Conservation (phyloP, 2,329 filamentous ascomycete species). For the Escovopsis sp. region DNA sequence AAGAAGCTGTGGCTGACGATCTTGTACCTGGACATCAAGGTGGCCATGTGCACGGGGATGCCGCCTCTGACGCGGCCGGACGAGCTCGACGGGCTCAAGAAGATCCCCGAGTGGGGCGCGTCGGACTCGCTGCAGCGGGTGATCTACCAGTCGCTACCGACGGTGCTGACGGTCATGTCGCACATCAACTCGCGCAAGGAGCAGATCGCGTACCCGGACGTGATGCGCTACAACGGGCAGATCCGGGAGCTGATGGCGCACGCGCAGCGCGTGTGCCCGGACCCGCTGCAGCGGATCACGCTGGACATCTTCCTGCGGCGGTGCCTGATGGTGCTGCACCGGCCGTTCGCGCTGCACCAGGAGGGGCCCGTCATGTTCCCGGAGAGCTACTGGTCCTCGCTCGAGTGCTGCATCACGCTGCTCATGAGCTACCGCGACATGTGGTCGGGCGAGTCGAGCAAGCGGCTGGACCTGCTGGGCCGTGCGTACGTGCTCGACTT, state of each 20-base stretch:
- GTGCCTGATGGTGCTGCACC: conserved; percentile 22
- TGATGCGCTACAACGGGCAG: conserved; percentile 17
- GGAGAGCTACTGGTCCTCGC: conserved; percentile 22
- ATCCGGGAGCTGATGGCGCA: conserved; percentile 20
- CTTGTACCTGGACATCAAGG: conserved; percentile 21
- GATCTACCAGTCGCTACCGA: conserved; percentile 17
- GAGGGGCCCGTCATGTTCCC: conserved; percentile 19
- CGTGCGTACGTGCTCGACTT: conserved; percentile 21
- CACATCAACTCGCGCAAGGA: conserved; percentile 19
- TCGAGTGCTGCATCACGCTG: conserved; percentile 22
- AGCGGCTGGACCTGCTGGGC: conserved; percentile 18
- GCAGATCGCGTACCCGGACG: conserved; percentile 19
- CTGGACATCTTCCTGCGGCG: conserved; percentile 21
- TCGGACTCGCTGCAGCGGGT: conserved; percentile 19
- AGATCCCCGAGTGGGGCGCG: conserved; percentile 13
- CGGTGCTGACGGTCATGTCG: conserved; percentile 16
- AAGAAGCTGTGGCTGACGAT: conserved; percentile 22
- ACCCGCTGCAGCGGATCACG: conserved; percentile 18
- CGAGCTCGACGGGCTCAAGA: conserved; percentile 14
- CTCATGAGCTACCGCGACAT: conserved; percentile 22
- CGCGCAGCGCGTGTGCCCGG: conserved; percentile 15
- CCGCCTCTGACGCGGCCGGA: conserved; percentile 19
- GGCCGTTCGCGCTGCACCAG: conserved; percentile 20
- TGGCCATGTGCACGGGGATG: conserved; percentile 22
- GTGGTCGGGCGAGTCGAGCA: conserved; percentile 14